Evolutionary conservation across 768 basidiomycete genomes (phyloP).

Genomic region (Boletus edulis): DNA sequence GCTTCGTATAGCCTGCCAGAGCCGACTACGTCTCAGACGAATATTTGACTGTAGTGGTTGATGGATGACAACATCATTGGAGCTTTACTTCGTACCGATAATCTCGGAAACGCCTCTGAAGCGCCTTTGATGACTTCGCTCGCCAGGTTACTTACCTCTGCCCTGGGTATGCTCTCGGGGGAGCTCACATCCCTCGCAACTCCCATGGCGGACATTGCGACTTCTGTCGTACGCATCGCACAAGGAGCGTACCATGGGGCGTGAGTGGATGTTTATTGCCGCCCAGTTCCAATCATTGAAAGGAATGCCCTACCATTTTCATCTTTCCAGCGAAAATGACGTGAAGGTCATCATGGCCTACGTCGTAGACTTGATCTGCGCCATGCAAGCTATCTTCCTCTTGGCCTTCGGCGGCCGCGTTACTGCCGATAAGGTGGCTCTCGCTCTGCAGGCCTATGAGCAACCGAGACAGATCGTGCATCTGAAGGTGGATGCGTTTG

Average conservation of each 20-base stretch:
- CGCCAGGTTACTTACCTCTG: not conserved
- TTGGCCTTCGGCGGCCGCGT: not conserved
- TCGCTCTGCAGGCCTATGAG: slow-evolving; percentile 3
- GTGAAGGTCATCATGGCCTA: slow-evolving; percentile 14
- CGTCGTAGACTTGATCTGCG: slow-evolving; percentile 12
- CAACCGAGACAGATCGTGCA: not conserved
- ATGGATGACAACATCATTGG: not conserved
- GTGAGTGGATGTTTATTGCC: slow-evolving; percentile 1
- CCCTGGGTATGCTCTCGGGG: not conserved
- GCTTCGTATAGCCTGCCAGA: not conserved
- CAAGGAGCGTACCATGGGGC: not conserved
- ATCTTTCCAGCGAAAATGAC: slow-evolving; percentile 1
- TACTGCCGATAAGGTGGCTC: not conserved
- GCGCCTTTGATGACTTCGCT: not conserved
- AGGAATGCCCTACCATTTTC: no score
- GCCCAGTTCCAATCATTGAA: not conserved
- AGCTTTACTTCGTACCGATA: slow-evolving; percentile 2
- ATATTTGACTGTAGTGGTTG: slow-evolving; percentile 5
- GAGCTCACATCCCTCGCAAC: not conserved
- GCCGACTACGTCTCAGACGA: not conserved
- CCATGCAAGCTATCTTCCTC: slow-evolving; percentile 15
- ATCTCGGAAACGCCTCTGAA: not conserved
- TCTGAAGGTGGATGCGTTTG: not conserved
- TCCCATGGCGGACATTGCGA: not conserved
- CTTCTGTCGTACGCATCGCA: not conserved